Base-by-base conservation (phyloP, 768 basidiomycete species). In the Inosperma sp. region DNA sequence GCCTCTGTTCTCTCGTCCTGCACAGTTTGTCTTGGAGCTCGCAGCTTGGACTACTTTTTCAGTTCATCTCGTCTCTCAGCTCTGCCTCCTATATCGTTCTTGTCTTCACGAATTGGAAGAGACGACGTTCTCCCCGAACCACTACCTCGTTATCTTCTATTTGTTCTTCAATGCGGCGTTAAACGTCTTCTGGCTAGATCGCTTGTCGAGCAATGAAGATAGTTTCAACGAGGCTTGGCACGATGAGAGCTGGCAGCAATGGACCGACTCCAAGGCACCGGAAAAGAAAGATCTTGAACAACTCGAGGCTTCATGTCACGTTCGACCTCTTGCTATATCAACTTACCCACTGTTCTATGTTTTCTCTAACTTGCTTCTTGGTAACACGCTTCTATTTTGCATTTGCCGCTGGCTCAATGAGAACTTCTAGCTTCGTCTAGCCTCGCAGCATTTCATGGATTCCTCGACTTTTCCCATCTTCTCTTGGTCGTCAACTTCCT, bases 401-500 rank as follows among this genome's bases (percentile, higher is more conserved):
- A 8, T 19, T 29, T 16, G 10, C 29, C 7, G 22, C 34, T 31
- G 5, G 29, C 48, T 29, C 47, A 27, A 7, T 17, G n/a, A 9
- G 25, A 3, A 31, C 34, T 33, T 8, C 19, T 30, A 74, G 71
- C 74, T 53, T 40, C 51, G 1, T 64, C 60, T 58, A 50, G 56
- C 19, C 23, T 58, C 31, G 56, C 56, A 17, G 64, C 56, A 53
- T 7, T 54, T n/a, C 25, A 51, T 27, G 60, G 49, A 22, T 49
- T 54, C 39, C 53, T 60, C 40, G 47, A 52, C 7, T 26, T 53
- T 16, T 57, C 63, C 33, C 59, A 61, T 44, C 14, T 61, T n/a
- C 48, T 60, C 10, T 41, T 59, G 9, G 40, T 55, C 29, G 52
- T 69, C 52, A 74, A 72, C 56, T 59, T 66, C 1, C 47, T 62